Conservation (phyloP, 2,329 filamentous ascomycete genomes). For the Elsinoe batatas region DNA sequence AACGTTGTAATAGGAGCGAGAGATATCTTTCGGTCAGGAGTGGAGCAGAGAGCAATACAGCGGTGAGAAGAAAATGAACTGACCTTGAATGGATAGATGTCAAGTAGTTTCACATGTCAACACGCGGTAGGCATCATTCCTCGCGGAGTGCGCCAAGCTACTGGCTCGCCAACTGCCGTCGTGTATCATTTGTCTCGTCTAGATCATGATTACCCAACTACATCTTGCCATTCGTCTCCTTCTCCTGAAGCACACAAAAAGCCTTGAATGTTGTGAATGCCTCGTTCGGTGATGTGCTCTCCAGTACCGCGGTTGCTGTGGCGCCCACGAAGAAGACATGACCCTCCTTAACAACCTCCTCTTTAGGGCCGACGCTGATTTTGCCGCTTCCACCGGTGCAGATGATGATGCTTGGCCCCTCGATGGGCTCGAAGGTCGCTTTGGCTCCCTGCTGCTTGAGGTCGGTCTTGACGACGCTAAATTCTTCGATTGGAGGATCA, state of each 20-base stretch:
- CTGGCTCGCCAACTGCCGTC: not conserved
- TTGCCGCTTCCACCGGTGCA: constrained; percentile 75
- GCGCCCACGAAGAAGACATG: constrained; percentile 62
- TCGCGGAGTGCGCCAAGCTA: not conserved
- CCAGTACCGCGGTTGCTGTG: constrained; percentile 70
- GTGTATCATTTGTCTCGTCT: not conserved
- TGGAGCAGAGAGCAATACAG: too few species aligned
- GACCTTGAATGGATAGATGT: too few species aligned
- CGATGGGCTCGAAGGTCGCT: constrained; percentile 76
- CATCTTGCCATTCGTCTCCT: constrained; percentile 23
- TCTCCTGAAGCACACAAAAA: constrained; percentile 69
- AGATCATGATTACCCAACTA: not conserved
- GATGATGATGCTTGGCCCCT: constrained; percentile 85
- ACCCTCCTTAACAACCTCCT: constrained; percentile 51
- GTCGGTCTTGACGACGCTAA: constrained; percentile 74
- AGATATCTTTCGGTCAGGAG: too few species aligned
- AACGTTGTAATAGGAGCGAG: not conserved
- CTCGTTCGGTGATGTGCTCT: constrained; percentile 52
- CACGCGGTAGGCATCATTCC: too few species aligned
- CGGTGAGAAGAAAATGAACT: too few species aligned
- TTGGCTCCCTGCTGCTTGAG: constrained; percentile 64
- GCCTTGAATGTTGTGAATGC: constrained; percentile 85
- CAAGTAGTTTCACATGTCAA: too few species aligned
- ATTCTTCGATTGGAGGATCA: constrained; percentile 94
- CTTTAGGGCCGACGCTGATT: constrained; percentile 76